Conservation (phyloP, 768 basidiomycete species). For the Suillus paluster region DNA sequence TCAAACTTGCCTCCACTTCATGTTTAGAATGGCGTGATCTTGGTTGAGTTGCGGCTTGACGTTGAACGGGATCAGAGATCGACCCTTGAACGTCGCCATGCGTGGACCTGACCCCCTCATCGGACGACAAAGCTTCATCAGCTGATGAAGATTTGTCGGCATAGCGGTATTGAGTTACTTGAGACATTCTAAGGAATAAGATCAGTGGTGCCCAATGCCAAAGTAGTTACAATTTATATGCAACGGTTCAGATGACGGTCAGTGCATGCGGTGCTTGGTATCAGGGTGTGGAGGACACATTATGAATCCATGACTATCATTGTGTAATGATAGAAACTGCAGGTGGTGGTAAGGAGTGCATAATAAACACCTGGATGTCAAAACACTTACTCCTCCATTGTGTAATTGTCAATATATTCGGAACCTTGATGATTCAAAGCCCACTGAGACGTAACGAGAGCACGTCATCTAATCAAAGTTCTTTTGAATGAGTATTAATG, state of each 20-base stretch:
- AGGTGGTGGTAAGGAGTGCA: no score
- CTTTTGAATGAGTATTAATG: no score
- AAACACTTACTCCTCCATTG: no score
- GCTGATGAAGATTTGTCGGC: background rate
- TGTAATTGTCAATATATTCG: background rate
- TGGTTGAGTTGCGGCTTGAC: background rate
- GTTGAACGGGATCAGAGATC: background rate
- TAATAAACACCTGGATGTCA: no score
- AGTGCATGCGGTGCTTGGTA: background rate
- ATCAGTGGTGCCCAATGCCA: background rate
- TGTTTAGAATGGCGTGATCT: background rate
- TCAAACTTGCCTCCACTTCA: background rate
- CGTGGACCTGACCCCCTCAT: background rate
- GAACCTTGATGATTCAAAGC: background rate
- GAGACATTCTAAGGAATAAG: background rate
- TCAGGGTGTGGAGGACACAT: background rate
- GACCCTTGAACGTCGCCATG: background rate
- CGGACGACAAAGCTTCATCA: background rate
- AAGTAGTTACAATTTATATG: background rate
- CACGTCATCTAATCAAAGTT: no score
- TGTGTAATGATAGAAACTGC: no score
- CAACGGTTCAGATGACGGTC: background rate
- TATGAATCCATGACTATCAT: background rate
- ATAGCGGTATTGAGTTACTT: background rate
- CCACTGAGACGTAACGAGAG: no score